These are phyloP conservation scores for Saxophila tyrrhenica DNA, from an alignment of 495 filamentous ascomycete species.

Conservation along the genomic window DNA sequence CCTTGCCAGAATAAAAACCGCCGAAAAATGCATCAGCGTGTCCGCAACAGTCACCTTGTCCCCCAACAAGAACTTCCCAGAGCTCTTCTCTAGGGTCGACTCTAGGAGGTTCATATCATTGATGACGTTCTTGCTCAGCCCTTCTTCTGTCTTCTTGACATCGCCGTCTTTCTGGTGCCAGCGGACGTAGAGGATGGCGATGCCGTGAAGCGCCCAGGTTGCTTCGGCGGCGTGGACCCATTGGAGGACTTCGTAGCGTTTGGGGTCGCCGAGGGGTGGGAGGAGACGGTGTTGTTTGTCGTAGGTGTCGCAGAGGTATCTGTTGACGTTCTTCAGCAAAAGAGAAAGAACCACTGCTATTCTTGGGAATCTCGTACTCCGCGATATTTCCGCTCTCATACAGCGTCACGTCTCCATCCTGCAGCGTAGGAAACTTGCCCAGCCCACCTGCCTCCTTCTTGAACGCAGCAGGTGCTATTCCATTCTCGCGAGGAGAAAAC, in stretches of 20 bases:
- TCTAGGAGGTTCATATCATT: conserved; percentile 32
- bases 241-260: conserved; percentile 23
- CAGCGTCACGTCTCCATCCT: conserved; percentile 26
- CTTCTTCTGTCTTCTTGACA: conserved; percentile 21
- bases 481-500: conserved; percentile 22
- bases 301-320: conserved; percentile 32
- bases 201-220: conserved; percentile 28
- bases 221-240: conserved; percentile 34
- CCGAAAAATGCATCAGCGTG: conserved; percentile 29
- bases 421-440: conserved; percentile 30
- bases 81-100: conserved; percentile 20
- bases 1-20: conserved; percentile 28
- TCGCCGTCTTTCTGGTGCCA: conserved; percentile 21
- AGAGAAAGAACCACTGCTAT: neutral
- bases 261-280: conserved; percentile 15
- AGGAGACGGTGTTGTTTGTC: conserved; percentile 25
- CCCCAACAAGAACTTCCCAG: conserved; percentile 26
- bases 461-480: conserved; percentile 25
- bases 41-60: conserved; percentile 29
- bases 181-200: conserved; percentile 28
- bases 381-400: conserved; percentile 34
- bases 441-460: conserved; percentile 27
- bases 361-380: conserved; percentile 9
- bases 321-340: neutral
- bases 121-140: conserved; percentile 23